Base-by-base conservation (phyloP, 805 yeast species). In the Clavispora carvajalis region DNA sequence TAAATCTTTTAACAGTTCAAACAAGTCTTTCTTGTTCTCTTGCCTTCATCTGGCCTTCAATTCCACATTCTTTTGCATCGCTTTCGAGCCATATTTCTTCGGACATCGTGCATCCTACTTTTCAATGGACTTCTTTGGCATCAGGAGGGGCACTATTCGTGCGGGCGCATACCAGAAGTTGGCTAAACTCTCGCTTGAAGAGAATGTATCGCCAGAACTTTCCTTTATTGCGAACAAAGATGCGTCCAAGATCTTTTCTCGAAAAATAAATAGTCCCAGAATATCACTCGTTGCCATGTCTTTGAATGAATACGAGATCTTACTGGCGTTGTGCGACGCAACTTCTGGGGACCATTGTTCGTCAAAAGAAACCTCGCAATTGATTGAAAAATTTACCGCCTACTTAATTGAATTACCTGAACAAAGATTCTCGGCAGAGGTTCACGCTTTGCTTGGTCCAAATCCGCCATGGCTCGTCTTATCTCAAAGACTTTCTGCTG, bases 301-400 rank as follows among this genome's bases (percentile, higher is more conserved):
- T 2, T 59, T 67, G 29, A 74, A 71, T 42, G 84, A 80, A 53
- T 67, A 69, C 42, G 85, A 82, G 46, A 71, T 74, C 5, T 62
- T 82, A 43, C 48, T 74, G 34, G 84, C 87, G 0, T 58, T 83
- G 21, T 76, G 82, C 44, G 50, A 37, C 22, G 51, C 53, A n/a
- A 40, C 48, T 5, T 33, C 37, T 11, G 60, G 65, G 7, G 52
- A 58, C 8, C 43, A 58, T 36, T 60, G 59, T 25, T 49, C 53
- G 18, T 53, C 57, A 1, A 52, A 47, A 5, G 74, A 72, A 35
- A 79, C 76, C 11, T 53, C 58, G 4, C 41, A 69, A 21, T 53
- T 79, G 15, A 52, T 74, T n/a, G 55, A 65, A 8, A 71, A 74
- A 34, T 57, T 80, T 37, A 46, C 68, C 3, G 56, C 66, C 1